These are phyloP conservation scores for Coemansia sp. DNA, from an alignment of 192 early-diverging fungal genomes.

Conservation along the genomic window DNA sequence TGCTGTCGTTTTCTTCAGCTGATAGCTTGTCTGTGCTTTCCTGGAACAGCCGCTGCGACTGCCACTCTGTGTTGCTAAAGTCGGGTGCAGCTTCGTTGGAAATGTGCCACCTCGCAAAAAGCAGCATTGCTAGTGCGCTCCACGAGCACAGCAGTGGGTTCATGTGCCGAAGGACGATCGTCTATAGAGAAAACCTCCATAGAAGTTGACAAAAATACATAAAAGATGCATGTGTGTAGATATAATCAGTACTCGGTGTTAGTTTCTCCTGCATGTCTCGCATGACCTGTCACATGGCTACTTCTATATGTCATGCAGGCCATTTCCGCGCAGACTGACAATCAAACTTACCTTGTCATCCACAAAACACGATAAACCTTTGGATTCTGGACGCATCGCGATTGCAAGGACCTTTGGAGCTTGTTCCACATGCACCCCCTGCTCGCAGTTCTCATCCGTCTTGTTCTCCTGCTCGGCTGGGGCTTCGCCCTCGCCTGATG, in stretches of 20 bases:
- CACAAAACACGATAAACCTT: neutral
- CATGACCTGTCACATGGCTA: neutral
- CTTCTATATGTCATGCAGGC: neutral
- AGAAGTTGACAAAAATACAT: neutral
- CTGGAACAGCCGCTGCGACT: conserved; percentile 35
- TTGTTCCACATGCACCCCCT: neutral
- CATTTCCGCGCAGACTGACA: neutral
- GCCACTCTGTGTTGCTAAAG: conserved; percentile 38
- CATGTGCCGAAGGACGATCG: conserved; percentile 27
- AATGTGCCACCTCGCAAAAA: conserved; percentile 43
- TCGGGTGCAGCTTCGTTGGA: conserved; percentile 39
- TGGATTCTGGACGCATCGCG: conserved; percentile 4
- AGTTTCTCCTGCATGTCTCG: neutral
- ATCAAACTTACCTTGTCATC: conserved; percentile 13
- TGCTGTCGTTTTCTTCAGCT: neutral
- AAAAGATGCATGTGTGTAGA: neutral
- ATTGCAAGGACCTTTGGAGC: conserved; percentile 7
- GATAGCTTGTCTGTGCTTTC: neutral
- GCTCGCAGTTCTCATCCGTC: neutral
- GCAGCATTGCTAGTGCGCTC: conserved; percentile 38
- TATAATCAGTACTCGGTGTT: neutral
- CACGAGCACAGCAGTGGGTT: conserved; percentile 48
- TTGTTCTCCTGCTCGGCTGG: neutral
- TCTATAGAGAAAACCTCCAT: conserved; percentile 17
- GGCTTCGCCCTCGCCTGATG: neutral